These are phyloP conservation scores for Pyrenophora tritici-repentis DNA, from an alignment of 2,329 filamentous ascomycete genomes.

Conservation along the genomic window DNA sequence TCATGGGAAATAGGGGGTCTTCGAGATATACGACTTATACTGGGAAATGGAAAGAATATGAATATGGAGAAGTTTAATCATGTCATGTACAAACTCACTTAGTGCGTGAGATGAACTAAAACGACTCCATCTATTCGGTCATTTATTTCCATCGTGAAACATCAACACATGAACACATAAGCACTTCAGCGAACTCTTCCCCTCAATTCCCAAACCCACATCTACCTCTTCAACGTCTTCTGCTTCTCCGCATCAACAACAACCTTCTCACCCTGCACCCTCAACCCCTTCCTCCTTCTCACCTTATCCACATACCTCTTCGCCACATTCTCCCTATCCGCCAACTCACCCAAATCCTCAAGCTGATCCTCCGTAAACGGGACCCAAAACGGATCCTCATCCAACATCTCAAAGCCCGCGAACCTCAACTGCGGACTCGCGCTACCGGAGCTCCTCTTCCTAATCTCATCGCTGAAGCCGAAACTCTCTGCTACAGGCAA, in stretches of 20 bases:
- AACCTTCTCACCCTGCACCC: slow-evolving; percentile 68
- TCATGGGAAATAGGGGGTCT: neutral
- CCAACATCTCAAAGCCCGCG: slow-evolving; percentile 86
- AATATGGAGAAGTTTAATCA: too few relatives aligned
- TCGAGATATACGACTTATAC: too few relatives aligned
- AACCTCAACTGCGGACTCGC: slow-evolving; percentile 94
- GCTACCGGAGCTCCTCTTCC: slow-evolving; percentile 87
- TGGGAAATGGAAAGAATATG: too few relatives aligned
- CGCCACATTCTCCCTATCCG: slow-evolving; percentile 92
- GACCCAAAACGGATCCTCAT: slow-evolving; percentile 98
- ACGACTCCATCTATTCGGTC: too few relatives aligned
- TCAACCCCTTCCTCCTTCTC: slow-evolving; percentile 80
- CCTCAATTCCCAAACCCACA: too few relatives aligned
- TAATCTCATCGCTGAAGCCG: slow-evolving; percentile 94
- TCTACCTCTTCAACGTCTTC: slow-evolving; percentile 68
- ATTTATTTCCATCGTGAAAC: too few relatives aligned
- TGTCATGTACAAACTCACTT: too few relatives aligned
- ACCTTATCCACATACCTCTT: slow-evolving; percentile 95
- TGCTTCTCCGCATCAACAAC: slow-evolving; percentile 93
- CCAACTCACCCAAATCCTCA: slow-evolving; percentile 92
- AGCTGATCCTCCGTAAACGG: slow-evolving; percentile 95
- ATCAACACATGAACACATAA: too few relatives aligned
- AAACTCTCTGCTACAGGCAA: slow-evolving; percentile 94
- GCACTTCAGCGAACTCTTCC: too few relatives aligned
- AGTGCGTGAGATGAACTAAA: too few relatives aligned